Evolutionary conservation across 163 green algal species (phyloP), one percentile per base, ranked within the genome.

Genomic region (Scenedesmus sp.): DNA sequence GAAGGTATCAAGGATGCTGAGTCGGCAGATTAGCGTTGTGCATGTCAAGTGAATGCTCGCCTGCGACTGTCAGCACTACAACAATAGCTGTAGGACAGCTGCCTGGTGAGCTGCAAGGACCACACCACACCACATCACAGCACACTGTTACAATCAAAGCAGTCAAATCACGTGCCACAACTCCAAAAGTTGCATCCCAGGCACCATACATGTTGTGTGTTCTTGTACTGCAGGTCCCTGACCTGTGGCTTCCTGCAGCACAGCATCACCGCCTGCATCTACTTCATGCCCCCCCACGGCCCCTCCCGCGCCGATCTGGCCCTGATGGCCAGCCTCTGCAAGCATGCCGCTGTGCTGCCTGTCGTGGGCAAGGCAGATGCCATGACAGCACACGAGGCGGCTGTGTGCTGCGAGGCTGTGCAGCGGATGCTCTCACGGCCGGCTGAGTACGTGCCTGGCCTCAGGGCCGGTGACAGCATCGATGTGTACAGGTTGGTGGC

Each of bases 211-310:
- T 15, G 23, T 52, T 52, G 23, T 52, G 23, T 0, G 46, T 4
- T 4, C 82, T 76, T 5, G 1, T 59, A 8, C 70, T 13, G 46
- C 57, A 88, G 82, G 82, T 26, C 23, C 16, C 82, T 88, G 52
- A 59, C n/a, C 3, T 88, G 16, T 46, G 84, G 84, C 62, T 82
- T 26, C 46, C 62, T 89, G 84, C 16, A 55, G 62, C 60, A 81
- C 84, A 82, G 60, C 62, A 57, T 64, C 84, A 82, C 62, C 46
- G 62, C 26, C 52, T 82, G 57, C 57, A 10, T 89, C 60, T 89
- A 89, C 62, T 89, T 89, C 84, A 67, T 89, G 84, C 84, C 57
- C 7, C 64, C 84, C 0, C 57, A 82, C 12, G n/a, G 84, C 62
- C 60, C 84, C 84, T 66, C 59, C 34, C 56, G 52, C 13, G 4